Percentiles rank a stretch among this genome's conserved stretches.
Conservation (phyloP, 805 yeast genomes). For the Lachancea dasiensis region DNA sequence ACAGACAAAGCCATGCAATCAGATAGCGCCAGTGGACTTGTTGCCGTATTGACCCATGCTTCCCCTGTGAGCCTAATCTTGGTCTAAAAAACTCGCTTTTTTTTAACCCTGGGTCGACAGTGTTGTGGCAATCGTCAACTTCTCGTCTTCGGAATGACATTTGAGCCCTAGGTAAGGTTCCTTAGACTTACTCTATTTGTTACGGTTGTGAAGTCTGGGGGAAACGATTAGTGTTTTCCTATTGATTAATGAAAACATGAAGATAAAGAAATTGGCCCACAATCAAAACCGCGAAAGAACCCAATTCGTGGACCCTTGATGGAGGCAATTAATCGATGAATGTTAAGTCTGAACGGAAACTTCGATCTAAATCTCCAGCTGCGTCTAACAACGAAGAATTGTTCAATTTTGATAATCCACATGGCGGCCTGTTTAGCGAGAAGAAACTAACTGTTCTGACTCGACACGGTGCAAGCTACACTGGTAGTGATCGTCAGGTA, state of each 20-base stretch:
- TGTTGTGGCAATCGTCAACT: slow-evolving; percentile 4
- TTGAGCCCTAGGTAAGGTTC: background rate
- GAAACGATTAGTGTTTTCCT: too few species aligned
- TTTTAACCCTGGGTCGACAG: slow-evolving; percentile 2
- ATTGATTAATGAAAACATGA: too few species aligned
- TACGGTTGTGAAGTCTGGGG: background rate
- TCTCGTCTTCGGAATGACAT: slow-evolving; percentile 11
- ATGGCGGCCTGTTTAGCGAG: slow-evolving; percentile 20
- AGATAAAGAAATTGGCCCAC: background rate
- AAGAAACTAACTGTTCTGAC: slow-evolving; percentile 12
- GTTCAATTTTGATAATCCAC: slow-evolving; percentile 35
- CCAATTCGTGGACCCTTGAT: too few species aligned
- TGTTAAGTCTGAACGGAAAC: slow-evolving; percentile 6
- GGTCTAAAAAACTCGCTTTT: slow-evolving; percentile 10
- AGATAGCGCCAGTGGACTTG: slow-evolving; percentile 24
- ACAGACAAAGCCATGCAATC: slow-evolving; percentile 28
- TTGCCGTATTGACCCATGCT: background rate
- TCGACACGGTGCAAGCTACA: background rate
- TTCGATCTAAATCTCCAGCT: slow-evolving; percentile 11
- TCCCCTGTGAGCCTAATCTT: background rate
- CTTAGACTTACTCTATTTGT: background rate
- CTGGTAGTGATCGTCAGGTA: background rate
- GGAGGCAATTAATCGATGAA: slow-evolving; percentile 2
- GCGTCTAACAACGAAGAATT: slow-evolving; percentile 18
- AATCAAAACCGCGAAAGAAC: too few species aligned